Base-by-base conservation (phyloP, 768 basidiomycete genomes). In the Lactarius pseudohatsudake region DNA sequence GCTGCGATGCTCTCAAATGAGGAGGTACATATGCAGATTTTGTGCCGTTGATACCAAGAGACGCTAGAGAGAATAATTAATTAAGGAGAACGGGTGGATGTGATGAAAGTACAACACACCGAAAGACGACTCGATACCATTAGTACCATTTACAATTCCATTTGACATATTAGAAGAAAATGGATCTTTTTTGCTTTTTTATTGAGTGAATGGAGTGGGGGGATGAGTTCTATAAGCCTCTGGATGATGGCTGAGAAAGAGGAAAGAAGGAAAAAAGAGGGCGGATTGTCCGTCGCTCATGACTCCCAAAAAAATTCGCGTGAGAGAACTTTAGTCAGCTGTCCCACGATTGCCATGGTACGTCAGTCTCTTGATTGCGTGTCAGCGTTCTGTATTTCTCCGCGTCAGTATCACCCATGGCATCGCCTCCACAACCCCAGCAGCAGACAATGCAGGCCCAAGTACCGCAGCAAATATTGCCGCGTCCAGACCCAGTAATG, bases 1-100 rank as follows among this genome's bases (percentile, higher is more conserved):
- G 90, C 88, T 91, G 91, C 85, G 82, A 77, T 79, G 82, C 85
- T 83, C 92, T 91, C 83, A 92, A 77, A 76, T 94, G 92, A 72
- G 92, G 92, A 72, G 92, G 92, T 74, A 94, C 90, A 82, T 94
- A 94, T 69, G 92, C 84, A 74, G 89, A 84, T 84, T 86, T 90
- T 72, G 79, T 72, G 67, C 81, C 82, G 73, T 83, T 84, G 77
- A 92, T 84, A 75, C 87, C 85, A 75, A 92, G 88, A 81, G 88
- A 84, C 75, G 87, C 91, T 92, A 76, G 8, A 63, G 45, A 57
- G 50, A 59, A 59, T 50, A 59, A 59, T 50, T 57, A 22, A 45
- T 1, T 59, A 47, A 62, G 47, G 45, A 36, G 32, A 32, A 36
- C 3, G 8, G 7, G 26, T 47, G 61, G 47, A 38, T 54, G 60